phyloP scores from a whole-genome alignment of 2,329 filamentous ascomycete genomes.

The Allantophomopsis lycopodina region DNA sequence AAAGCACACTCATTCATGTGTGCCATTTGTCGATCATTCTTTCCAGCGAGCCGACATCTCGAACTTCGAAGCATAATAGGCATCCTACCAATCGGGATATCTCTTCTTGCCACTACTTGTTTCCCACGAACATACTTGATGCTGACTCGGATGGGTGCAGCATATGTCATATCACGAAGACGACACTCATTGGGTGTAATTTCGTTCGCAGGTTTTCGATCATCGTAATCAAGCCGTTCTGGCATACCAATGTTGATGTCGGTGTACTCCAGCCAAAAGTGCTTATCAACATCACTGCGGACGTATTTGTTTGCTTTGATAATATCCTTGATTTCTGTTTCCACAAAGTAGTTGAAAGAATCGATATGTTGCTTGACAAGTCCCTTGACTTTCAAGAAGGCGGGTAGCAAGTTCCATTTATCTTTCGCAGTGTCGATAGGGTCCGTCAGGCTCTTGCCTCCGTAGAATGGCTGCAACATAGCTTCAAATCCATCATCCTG shows the following conservation, averaged over 20 bases:
- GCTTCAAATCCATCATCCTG: constrained; percentile 35
- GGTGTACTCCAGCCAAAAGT: constrained; percentile 82
- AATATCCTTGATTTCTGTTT: constrained; percentile 94
- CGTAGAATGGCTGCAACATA: constrained; percentile 56
- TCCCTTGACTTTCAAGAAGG: constrained; percentile 95
- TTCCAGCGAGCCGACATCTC: constrained; percentile 75
- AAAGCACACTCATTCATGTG: constrained; percentile 88
- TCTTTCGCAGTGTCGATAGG: constrained; percentile 61
- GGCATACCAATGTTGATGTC: constrained; percentile 81
- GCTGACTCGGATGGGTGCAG: constrained; percentile 85
- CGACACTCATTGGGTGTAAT: constrained; percentile 95
- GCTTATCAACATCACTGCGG: constrained; percentile 81
- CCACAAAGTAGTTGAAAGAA: constrained; percentile 97
- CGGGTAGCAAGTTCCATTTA: constrained; percentile 93
- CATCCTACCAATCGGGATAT: constrained; percentile 75
- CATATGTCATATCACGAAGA: constrained; percentile 94
- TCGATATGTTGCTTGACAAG: constrained; percentile 81
- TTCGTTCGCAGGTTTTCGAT: constrained; percentile 54
- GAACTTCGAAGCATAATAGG: constrained; percentile 96
- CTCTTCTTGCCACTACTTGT: constrained; percentile 58
- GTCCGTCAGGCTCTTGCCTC: constrained; percentile 52
- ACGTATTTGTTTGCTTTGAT: constrained; percentile 82
- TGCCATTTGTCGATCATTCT: constrained; percentile 80
- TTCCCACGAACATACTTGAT: constrained; percentile 80
- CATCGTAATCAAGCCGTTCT: constrained; percentile 63